These are phyloP conservation scores for Pulicaria dysenterica DNA, from an alignment of 129 eudicot species.

Conservation along the genomic window DNA sequence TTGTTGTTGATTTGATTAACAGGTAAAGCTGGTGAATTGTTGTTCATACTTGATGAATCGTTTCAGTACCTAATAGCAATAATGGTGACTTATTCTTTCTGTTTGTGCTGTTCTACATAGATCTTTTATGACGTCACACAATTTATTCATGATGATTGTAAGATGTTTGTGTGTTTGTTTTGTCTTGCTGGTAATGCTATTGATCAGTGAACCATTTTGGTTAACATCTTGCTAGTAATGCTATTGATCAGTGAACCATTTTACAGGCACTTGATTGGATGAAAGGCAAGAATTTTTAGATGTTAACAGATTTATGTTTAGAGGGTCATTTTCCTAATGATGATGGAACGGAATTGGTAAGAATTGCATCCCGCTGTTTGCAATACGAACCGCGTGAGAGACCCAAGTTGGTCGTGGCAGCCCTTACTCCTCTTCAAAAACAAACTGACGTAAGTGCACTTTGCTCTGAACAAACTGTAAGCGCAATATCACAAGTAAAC, in stretches of 20 bases:
- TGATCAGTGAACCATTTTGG: not conserved
- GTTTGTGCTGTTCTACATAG: not conserved
- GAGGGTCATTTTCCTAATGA: slow-evolving; percentile 92
- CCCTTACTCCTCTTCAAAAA: slow-evolving; percentile 82
- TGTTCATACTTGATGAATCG: too few species aligned
- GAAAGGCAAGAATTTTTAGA: slow-evolving; percentile 76
- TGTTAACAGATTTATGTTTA: slow-evolving; percentile 88
- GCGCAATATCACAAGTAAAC: too few species aligned
- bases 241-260: too few species aligned
- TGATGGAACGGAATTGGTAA: slow-evolving; percentile 84
- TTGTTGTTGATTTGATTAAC: too few species aligned
- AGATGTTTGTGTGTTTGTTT: not conserved
- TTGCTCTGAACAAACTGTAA: too few species aligned
- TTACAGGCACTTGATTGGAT: slow-evolving; percentile 89
- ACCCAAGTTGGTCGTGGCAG: slow-evolving; percentile 74
- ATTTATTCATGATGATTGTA: not conserved
- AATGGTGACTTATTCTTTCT: not conserved
- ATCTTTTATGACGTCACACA: not conserved
- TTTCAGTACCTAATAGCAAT: too few species aligned
- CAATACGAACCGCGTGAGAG: slow-evolving; percentile 94
- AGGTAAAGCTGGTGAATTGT: too few species aligned
- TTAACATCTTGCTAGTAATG: too few species aligned
- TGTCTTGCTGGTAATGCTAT: not conserved
- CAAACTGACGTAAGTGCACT: slow-evolving; percentile 81
- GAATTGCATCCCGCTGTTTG: slow-evolving; percentile 87